Evolutionary conservation across 2,329 filamentous ascomycete species (phyloP), one percentile per base, ranked within the genome.

Genomic region (Magnaporthiopsis incrustans): DNA sequence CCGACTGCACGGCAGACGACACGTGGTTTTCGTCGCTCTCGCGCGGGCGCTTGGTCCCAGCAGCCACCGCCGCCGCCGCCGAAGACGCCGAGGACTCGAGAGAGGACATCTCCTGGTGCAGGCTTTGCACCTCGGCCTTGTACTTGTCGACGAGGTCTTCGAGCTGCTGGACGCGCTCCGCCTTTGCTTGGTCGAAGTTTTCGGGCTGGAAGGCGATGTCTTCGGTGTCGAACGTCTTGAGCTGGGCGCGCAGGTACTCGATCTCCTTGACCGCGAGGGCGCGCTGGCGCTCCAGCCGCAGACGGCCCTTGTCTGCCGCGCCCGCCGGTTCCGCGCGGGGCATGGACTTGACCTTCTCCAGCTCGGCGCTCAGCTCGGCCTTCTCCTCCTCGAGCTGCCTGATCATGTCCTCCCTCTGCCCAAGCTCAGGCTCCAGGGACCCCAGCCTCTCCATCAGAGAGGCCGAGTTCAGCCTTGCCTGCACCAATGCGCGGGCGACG

Each of bases 231-330:
- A 96, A 89, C 0, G 90, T 89, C 76, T 93, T 93, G 64, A 98
- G 82, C 75, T 99, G 95, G 0, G 92, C 94, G 27, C 95, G 90
- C 8, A 99, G 83, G 73, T 96, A 97, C 69, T 97, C 93, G 0
- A 95, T 91, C 73, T 99, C 96, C 72, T 97, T 97, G 30, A 92
- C 82, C 0, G 93, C 92, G 10, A 99, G 82, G 0, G 84, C 85
- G 65, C 91, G 90, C 73, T 98, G 94, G 65, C 95, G 84, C 70
- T 99, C 94, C 0, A 97, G 78, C 38, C 95, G 85, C 63, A 89
- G 79, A 58, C 87, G 88, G 1, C 85, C 83, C 76, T 92, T 89
- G 70, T 91, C 89, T 22, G 81, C 79, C 8, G 64, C 64, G 4
- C 25, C 57, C 3, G 15, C 53, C 22, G 30, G 12, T 44, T 30